Base-by-base conservation (phyloP, 2,329 filamentous ascomycete genomes). In the Fusarium nodosum region DNA sequence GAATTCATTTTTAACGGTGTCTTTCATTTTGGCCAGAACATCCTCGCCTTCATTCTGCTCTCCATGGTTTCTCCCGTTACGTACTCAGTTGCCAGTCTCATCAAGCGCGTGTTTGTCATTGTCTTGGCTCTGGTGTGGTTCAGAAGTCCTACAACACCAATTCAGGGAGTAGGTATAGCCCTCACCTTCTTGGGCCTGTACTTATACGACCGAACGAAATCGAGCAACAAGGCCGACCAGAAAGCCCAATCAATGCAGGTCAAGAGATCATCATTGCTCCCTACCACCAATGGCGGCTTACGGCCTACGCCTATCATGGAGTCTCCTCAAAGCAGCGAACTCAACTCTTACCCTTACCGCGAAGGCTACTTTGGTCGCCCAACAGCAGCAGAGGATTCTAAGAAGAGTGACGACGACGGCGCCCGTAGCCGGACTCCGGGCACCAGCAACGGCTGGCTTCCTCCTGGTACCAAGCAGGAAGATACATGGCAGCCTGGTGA, bases 51-150 rank as follows among this genome's bases (percentile, higher is more conserved):
- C 77, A 85, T 97, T 24, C 85, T 99, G 8, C 84, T 99, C 9
- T 97, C 94, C 56, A 92, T 97, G 83, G 92, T 98, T 15, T 97
- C 94, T 0, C 96, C 96, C 0, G 96, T 99, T 38, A 98, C 96
- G 0, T 99, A 99, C 82, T 97, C 93, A 0, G 95, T 99, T 38
- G 96, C 96, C 36, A 97, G 92, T 59, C 84, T 99, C 66, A 96
- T 99, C 80, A 99, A 99, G 82, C 91, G 96, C 50, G 96, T 99
- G 15, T 97, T 97, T 76, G 95, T 99, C 75, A 97, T 99, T 74
- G 88, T 96, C 62, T 91, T 97, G 73, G 94, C 96, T 9, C 95
- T 99, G 66, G 82, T 98, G 72, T 99, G 96, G 96, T 99, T 98
- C 81, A 91, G 93, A 69, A 97, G 90, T 79, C 88, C 91, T 2